A percentile compares a stretch with the other conserved stretches of the same genome.
Evolutionary conservation across 805 yeast species (phyloP).

Genomic region (Monosporozyma yasuniensis): DNA sequence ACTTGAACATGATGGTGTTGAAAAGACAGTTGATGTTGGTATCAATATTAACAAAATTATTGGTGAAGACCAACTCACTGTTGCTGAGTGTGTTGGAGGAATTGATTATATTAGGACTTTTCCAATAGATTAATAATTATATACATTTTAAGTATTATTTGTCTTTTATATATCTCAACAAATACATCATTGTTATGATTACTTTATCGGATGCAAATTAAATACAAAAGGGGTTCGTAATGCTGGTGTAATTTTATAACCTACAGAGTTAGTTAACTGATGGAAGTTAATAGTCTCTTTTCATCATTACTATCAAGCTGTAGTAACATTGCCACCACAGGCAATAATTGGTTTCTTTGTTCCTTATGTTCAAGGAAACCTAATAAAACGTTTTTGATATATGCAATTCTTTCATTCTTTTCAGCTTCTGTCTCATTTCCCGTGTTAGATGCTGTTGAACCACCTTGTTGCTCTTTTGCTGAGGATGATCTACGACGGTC

Average conservation of each 20-base stretch:
- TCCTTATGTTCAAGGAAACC: constrained; percentile 90
- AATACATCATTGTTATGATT: neutral
- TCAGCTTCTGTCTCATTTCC: constrained; percentile 12
- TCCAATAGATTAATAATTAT: constrained; percentile 1
- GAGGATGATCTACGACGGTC: constrained; percentile 12
- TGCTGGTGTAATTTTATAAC: too few relatives aligned
- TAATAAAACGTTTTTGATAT: constrained; percentile 78
- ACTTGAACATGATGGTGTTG: constrained; percentile 76
- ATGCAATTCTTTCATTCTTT: constrained; percentile 50
- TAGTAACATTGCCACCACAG: constrained; percentile 72
- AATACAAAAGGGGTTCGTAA: neutral
- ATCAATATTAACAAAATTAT: constrained; percentile 48
- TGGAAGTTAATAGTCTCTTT: constrained; percentile 52
- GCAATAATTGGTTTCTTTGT: constrained; percentile 76
- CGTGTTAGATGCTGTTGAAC: constrained; percentile 5
- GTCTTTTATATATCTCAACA: neutral
- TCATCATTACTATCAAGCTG: constrained; percentile 66
- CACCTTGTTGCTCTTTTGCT: neutral
- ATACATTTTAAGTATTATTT: neutral
- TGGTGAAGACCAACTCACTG: constrained; percentile 59
- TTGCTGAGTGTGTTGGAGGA: constrained; percentile 70
- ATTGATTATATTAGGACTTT: constrained; percentile 44
- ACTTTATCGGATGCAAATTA: neutral
- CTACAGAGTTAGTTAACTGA: constrained; percentile 24
- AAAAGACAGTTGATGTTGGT: constrained; percentile 60